These are phyloP conservation scores for Phytopythium sindhum DNA, from an alignment of 352 stramenopile species.

Conservation along the genomic window DNA sequence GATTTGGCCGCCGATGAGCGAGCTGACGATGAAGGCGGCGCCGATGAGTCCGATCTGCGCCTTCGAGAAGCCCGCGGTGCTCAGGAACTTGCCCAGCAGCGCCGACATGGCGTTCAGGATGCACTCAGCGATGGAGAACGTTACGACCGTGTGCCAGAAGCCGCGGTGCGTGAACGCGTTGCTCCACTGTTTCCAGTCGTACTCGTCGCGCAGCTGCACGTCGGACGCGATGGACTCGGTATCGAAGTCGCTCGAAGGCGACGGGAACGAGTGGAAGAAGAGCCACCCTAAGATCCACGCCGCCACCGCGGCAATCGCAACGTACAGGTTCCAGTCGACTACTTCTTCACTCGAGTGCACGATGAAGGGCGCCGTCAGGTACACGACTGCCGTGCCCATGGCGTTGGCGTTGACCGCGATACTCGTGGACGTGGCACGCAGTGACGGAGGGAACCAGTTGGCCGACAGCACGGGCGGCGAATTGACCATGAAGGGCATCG, in stretches of 20 bases:
- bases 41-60: slow-evolving; percentile 60
- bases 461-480: slow-evolving; percentile 66
- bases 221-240: slow-evolving; percentile 48
- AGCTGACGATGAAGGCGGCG: slow-evolving; percentile 67
- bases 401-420: slow-evolving; percentile 76
- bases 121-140: slow-evolving; percentile 67
- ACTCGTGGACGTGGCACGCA: slow-evolving; percentile 64
- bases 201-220: slow-evolving; percentile 58
- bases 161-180: slow-evolving; percentile 57
- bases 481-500: slow-evolving; percentile 88
- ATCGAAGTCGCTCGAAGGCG: slow-evolving; percentile 15
- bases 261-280: slow-evolving; percentile 48
- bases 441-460: slow-evolving; percentile 69
- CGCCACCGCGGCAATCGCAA: slow-evolving; percentile 27
- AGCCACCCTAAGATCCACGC: slow-evolving; percentile 17
- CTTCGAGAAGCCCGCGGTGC: slow-evolving; percentile 57
- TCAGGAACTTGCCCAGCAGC: slow-evolving; percentile 66
- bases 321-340: slow-evolving; percentile 38
- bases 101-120: slow-evolving; percentile 70
- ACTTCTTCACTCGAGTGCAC: slow-evolving; percentile 33
- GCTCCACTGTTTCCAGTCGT: slow-evolving; percentile 71
- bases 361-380: slow-evolving; percentile 47
- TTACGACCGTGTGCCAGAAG: slow-evolving; percentile 58
- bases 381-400: slow-evolving; percentile 62
- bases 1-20: slow-evolving; percentile 60